Conservation (phyloP, 345 rosid genomes). For the sweet orange (Citrus sinensis) region DVS_A1.0 CM039169.1:1659501-1660000, state of each 20-base stretch:
- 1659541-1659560: background rate
- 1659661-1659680: background rate
- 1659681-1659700: background rate
- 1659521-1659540: background rate
- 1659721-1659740: constrained; percentile 6
- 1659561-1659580: background rate
- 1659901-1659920: constrained; percentile 43
- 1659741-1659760: constrained; percentile 26
- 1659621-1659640: background rate
- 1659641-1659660: background rate
- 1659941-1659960: constrained; percentile 2
- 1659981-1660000: constrained; percentile 12
- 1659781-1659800: constrained; percentile 58
- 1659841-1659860: constrained; percentile 53
- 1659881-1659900: constrained; percentile 63
- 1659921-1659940: background rate
- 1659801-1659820: constrained; percentile 47
- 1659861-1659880: constrained; percentile 60
- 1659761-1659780: constrained; percentile 60
- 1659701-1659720: background rate
- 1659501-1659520: background rate
- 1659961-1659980: constrained; percentile 5
- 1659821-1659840: constrained; percentile 53
- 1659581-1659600: background rate
- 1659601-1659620: background rate